Evolutionary conservation across 192 early-diverging fungal genomes (phyloP), one percentile per base, ranked within the genome.

Genomic region (Podochytrium sp.): DNA sequence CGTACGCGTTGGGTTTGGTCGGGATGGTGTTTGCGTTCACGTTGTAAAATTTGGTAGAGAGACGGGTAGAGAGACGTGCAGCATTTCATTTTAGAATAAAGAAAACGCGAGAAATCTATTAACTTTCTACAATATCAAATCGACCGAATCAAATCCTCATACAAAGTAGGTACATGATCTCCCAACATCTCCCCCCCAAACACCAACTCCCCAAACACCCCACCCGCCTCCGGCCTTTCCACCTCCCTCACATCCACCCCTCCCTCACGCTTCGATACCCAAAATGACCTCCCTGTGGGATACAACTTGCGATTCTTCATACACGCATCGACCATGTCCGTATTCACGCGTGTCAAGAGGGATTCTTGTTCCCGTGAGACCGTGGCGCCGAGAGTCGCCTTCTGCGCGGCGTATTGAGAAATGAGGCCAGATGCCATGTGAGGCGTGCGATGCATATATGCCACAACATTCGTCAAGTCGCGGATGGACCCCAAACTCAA

Each of bases 401-500:
- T 66, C 1, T 30, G 16, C 20, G 51, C 4, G 33, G 69, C 50
- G 29, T 69, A 69, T 34, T 34, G 49, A 20, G 66, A 51, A n/a
- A 69, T 35, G 18, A 69, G 29, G 23, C 50, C 29, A 27, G 6
- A 33, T 1, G 66, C 66, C 16, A 69, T 27, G 18, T n/a, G 7
- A 18, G 43, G 59, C n/a, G 74, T 27, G 37, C 42, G 30, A 55
- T 79, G 51, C 49, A 81, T 59, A 29, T 63, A 25, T 32, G 65
- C 61, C 6, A 65, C 91, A 33, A 95, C 85, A 50, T 87, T 87
- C 68, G 91, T 85, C 29, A 94, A 86, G 55, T 97, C 94, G 16
- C 88, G 84, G 60, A 92, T 83, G 1, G 90, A 69, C 3, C 92
- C 94, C 1, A 94, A 80, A 20, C 91, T 92, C 39, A 97, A 71